Evolutionary conservation across 768 basidiomycete genomes (phyloP).

Genomic region (Boletus tomentosulus): DNA sequence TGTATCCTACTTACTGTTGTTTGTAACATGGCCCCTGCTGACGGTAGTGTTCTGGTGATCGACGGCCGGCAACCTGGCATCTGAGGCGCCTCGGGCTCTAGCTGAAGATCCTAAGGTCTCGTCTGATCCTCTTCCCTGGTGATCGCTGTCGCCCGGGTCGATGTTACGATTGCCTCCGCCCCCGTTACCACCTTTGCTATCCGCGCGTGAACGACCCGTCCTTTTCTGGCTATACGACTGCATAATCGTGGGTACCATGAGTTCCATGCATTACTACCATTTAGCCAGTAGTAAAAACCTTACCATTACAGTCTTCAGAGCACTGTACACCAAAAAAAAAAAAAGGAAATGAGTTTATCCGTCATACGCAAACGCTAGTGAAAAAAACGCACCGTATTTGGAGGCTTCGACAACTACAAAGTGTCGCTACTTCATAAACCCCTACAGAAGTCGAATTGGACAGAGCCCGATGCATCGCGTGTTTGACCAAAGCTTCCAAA

Average conservation of each 20-base stretch:
- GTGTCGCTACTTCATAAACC: constrained; percentile 92
- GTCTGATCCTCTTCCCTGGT: constrained; percentile 32
- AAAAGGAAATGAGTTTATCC: constrained; percentile 8
- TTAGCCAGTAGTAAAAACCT: constrained; percentile 15
- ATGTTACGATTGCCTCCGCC: constrained; percentile 35
- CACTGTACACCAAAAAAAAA: constrained; percentile 37
- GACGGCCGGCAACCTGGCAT: constrained; percentile 41
- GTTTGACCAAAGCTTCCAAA: constrained; percentile 77
- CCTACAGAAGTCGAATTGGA: constrained; percentile 84
- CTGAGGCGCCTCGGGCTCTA: constrained; percentile 66
- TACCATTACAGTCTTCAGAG: constrained; percentile 83
- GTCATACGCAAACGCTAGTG: constrained; percentile 8
- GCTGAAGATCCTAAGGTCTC: constrained; percentile 30
- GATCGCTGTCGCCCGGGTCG: constrained; percentile 36
- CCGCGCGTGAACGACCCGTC: constrained; percentile 46
- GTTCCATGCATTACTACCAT: constrained; percentile 1
- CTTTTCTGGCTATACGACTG: constrained; percentile 80
- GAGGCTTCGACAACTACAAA: constrained; percentile 83
- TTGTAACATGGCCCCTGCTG: constrained; percentile 18
- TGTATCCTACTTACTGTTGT: constrained; percentile 28
- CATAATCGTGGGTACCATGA: constrained; percentile 15
- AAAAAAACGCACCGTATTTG: constrained; percentile 70
- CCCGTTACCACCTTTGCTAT: constrained; percentile 42
- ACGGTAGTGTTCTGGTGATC: constrained; percentile 26
- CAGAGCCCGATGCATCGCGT: constrained; percentile 88